Base-by-base conservation (phyloP, 805 yeast genomes). In the Candida taoyuanica region DNA sequence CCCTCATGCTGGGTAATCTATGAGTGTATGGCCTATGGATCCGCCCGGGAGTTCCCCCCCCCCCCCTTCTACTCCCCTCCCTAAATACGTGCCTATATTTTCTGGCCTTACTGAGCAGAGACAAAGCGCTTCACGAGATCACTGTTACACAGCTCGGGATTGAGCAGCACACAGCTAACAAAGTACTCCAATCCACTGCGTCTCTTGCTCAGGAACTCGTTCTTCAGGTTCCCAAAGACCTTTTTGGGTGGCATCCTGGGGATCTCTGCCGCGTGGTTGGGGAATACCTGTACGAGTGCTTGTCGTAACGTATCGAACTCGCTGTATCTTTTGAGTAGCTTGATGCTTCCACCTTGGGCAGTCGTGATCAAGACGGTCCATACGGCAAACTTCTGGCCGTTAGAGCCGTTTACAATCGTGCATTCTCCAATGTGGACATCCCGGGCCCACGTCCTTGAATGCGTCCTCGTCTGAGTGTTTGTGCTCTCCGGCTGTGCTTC, bases 251-350 rank as follows among this genome's bases (percentile, higher is more conserved):
- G 78, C n/a, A 68, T 50, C 6, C 49, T 51, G 4, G 77, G 73
- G 13, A 76, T 59, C 39, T 65, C 63, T n/a, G 50, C 48, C 12
- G 36, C 28, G n/a, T 54, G 49, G 1, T 49, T 43, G 0, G 75
- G 73, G 43, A 63, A 71, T 23, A 56, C 60, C 3, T 29, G 33
- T 12, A 56, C 47, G n/a, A 81, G 53, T 2, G 47, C 41, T 1
- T 40, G 46, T 21, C 80, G 62, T 17, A 85, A 63, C 25, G 45
- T 36, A 27, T 64, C 80, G 38, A 85, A 71, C 37, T 85, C 91
- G 32, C 76, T 71, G 53, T 81, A 85, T 32, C 95, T 56, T 53
- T 74, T 76, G 50, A 76, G 67, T 4, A 79, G 51, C 26, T 60
- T 53, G 13, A 81, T 66, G 4, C 47, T 43, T 1, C 63, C 52